Conservation (phyloP, 768 basidiomycete species). For the Phanerochaete sordida region DNA sequence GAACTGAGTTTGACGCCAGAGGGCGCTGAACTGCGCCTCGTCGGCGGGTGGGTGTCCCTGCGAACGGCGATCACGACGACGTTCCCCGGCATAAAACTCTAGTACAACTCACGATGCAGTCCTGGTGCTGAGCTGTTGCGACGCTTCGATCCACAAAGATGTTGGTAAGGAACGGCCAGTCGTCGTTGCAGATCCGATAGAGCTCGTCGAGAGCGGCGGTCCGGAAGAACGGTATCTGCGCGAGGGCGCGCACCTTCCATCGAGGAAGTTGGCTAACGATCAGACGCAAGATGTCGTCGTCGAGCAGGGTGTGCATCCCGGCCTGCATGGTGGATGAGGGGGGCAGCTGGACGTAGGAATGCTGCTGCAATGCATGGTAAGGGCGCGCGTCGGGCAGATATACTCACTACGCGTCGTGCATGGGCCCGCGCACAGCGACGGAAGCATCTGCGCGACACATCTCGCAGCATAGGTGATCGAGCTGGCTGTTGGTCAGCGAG, state of each 20-base stretch:
- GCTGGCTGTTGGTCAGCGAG: too few species aligned
- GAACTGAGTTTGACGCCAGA: not conserved
- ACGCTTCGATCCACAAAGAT: not conserved
- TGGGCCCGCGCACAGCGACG: too few species aligned
- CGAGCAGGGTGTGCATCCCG: too few species aligned
- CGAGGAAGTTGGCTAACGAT: too few species aligned
- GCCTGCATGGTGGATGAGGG: too few species aligned
- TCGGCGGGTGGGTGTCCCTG: not conserved
- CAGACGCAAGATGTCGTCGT: too few species aligned
- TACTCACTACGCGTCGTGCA: not conserved
- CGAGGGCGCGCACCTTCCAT: too few species aligned
- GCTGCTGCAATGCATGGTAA: not conserved
- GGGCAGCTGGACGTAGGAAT: too few species aligned
- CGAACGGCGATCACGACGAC: not conserved
- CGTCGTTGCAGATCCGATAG: not conserved
- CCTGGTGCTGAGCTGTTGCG: not conserved
- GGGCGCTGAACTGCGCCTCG: not conserved
- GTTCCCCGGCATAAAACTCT: too few species aligned
- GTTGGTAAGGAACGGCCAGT: not conserved
- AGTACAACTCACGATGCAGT: not conserved
- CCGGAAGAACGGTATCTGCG: too few species aligned
- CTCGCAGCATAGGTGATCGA: too few species aligned
- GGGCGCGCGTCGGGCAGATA: not conserved
- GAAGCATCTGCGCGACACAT: too few species aligned
- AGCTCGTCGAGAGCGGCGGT: not conserved